Evolutionary conservation across 2,329 filamentous ascomycete species (phyloP).

Genomic region (Apiospora aurea): DNA sequence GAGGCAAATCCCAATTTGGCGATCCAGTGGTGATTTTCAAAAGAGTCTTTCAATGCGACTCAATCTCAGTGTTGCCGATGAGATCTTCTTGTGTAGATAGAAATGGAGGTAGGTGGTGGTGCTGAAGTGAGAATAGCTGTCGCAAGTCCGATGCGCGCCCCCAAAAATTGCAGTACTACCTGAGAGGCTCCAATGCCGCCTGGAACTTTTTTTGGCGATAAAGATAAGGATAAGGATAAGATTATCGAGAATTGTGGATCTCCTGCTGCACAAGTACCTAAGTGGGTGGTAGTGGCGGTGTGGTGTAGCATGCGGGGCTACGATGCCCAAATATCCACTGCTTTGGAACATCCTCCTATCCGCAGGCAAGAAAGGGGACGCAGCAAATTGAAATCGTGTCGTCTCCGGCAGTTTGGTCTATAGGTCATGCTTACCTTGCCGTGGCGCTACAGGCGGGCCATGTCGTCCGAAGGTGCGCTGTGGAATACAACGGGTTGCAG

Average conservation of each 20-base stretch:
- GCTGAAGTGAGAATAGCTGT: slow-evolving; percentile 7
- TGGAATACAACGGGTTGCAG: background rate
- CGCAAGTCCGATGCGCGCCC: background rate
- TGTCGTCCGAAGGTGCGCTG: background rate
- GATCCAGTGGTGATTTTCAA: background rate
- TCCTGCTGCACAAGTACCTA: slow-evolving; percentile 8
- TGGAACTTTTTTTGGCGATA: slow-evolving; percentile 19
- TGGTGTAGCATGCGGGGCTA: slow-evolving; percentile 16
- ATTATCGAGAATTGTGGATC: background rate
- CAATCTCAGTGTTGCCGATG: background rate
- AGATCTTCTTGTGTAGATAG: background rate
- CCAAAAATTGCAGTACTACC: slow-evolving; percentile 8
- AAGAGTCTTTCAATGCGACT: background rate
- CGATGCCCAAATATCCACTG: slow-evolving; percentile 13
- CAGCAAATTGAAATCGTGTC: slow-evolving; percentile 2
- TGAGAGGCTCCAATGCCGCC: background rate
- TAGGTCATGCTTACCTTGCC: background rate
- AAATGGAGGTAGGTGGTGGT: background rate
- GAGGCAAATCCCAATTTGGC: background rate
- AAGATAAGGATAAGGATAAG: slow-evolving; percentile 10
- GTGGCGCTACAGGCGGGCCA: background rate
- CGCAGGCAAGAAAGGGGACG: slow-evolving; percentile 2
- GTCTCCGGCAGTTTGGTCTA: background rate
- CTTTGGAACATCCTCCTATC: slow-evolving; percentile 18
- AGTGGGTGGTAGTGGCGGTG: slow-evolving; percentile 19